Percentiles rank a stretch among this genome's conserved stretches.
Evolutionary conservation across 2,329 filamentous ascomycete species (phyloP).

Genomic region (Cladophialophora bantiana): DNA sequence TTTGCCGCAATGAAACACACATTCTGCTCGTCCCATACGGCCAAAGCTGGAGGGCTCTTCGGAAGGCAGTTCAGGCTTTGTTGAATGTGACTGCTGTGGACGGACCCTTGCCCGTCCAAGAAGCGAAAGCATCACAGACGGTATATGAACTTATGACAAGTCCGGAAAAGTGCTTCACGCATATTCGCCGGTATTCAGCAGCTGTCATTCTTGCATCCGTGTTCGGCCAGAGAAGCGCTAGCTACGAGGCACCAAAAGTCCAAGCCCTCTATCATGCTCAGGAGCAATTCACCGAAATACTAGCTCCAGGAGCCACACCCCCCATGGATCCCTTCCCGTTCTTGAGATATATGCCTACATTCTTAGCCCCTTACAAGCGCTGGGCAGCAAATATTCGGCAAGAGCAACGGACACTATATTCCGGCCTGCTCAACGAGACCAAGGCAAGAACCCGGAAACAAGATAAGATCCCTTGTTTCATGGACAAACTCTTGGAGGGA

Average conservation of each 20-base stretch:
- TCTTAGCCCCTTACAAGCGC: constrained; percentile 56
- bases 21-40: constrained; percentile 43
- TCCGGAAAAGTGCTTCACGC: constrained; percentile 14
- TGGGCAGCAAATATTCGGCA: constrained; percentile 38
- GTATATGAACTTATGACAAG: constrained; percentile 9
- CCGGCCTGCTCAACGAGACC: constrained; percentile 19
- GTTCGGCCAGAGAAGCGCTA: constrained; percentile 19
- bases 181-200: constrained; percentile 17
- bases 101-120: constrained; percentile 8
- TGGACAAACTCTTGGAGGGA: constrained; percentile 21
- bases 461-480: constrained; percentile 28
- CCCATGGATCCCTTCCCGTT: constrained; percentile 55
- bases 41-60: constrained; percentile 30
- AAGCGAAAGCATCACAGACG: constrained; percentile 13
- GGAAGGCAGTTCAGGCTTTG: constrained; percentile 33
- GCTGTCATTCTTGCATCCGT: constrained; percentile 19
- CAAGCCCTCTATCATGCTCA: constrained; percentile 22
- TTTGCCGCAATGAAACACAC: constrained; percentile 10
- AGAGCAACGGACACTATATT: constrained; percentile 18
- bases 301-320: constrained; percentile 19
- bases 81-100: constrained; percentile 19
- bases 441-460: not conserved
- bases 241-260: constrained; percentile 11
- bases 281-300: constrained; percentile 23
- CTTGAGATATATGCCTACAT: constrained; percentile 53